Conservation (phyloP, 225 moss, liverwort and hornwort genomes). For the Marchantia polymorpha region DNA sequence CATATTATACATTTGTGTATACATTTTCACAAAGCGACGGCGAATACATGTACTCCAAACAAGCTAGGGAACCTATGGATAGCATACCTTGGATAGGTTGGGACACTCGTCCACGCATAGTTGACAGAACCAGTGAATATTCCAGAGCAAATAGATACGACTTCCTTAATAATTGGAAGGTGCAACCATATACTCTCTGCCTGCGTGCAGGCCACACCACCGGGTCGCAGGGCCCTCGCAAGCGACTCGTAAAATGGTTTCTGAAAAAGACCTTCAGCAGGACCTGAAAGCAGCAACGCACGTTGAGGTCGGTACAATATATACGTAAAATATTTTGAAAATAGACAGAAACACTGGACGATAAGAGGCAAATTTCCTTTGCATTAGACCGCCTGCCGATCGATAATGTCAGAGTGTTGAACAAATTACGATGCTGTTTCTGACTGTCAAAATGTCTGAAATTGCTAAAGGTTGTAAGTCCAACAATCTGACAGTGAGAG, state of each 20-base stretch:
- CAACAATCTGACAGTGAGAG: background rate
- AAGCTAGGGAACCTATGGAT: background rate
- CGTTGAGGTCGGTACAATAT: background rate
- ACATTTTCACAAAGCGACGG: too few relatives aligned
- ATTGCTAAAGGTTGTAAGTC: background rate
- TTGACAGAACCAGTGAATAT: conserved; percentile 91
- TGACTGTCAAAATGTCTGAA: background rate
- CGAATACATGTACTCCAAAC: too few relatives aligned
- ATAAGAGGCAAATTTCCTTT: background rate
- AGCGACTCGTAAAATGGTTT: conserved; percentile 91
- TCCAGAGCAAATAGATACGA: conserved; percentile 63
- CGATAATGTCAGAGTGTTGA: too few relatives aligned
- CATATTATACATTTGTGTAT: too few relatives aligned
- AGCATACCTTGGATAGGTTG: conserved; percentile 85
- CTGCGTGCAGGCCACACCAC: conserved; percentile 96
- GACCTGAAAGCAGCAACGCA: conserved; percentile 52
- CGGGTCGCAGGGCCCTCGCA: conserved; percentile 83
- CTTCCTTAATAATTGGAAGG: conserved; percentile 89
- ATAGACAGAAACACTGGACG: background rate
- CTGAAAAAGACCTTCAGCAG: conserved; percentile 95
- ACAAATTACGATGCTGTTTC: too few relatives aligned
- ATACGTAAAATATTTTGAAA: background rate
- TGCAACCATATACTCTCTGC: conserved; percentile 98
- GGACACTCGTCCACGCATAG: conserved; percentile 98
- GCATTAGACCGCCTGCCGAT: background rate